phyloP scores from a whole-genome alignment of 345 rosid genomes.

The Mangifera indica region DNA sequence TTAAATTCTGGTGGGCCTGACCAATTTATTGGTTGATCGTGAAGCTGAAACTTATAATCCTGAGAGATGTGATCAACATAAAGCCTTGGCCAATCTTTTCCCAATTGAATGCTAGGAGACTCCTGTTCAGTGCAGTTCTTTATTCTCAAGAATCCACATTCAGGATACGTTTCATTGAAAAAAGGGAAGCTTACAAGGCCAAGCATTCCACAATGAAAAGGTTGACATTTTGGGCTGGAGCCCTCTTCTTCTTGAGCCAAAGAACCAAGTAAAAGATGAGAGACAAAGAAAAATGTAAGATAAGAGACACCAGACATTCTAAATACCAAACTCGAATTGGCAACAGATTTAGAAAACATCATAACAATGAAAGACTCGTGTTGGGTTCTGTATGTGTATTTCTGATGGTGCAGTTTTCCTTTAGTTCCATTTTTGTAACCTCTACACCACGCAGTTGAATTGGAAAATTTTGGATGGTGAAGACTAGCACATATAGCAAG shows the following conservation, averaged over 20 bases:
- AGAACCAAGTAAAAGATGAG: neutral
- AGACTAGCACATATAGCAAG: too few relatives aligned
- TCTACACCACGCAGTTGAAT: too few relatives aligned
- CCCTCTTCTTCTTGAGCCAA: neutral
- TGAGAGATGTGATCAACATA: conserved; percentile 25
- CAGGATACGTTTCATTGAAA: neutral
- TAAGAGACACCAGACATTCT: neutral
- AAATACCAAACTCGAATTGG: neutral
- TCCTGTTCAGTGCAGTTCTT: conserved; percentile 21
- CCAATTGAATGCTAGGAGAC: conserved; percentile 33
- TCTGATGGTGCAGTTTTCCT: too few relatives aligned
- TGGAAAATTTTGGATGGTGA: too few relatives aligned
- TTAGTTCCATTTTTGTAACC: too few relatives aligned
- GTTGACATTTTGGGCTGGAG: neutral
- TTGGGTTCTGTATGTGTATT: too few relatives aligned
- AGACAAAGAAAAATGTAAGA: neutral
- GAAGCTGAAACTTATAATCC: conserved; percentile 21
- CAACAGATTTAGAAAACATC: neutral
- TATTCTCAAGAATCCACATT: conserved; percentile 31
- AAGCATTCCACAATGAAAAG: conserved; percentile 27
- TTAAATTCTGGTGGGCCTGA: too few relatives aligned
- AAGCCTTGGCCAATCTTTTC: conserved; percentile 25
- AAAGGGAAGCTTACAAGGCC: conserved; percentile 25
- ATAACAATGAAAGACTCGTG: too few relatives aligned
- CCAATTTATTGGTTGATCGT: conserved; percentile 4